Evolutionary conservation across 495 filamentous ascomycete species (phyloP), one percentile per base, ranked within the genome.

Genomic region (Baudoinia panamericana): DNA sequence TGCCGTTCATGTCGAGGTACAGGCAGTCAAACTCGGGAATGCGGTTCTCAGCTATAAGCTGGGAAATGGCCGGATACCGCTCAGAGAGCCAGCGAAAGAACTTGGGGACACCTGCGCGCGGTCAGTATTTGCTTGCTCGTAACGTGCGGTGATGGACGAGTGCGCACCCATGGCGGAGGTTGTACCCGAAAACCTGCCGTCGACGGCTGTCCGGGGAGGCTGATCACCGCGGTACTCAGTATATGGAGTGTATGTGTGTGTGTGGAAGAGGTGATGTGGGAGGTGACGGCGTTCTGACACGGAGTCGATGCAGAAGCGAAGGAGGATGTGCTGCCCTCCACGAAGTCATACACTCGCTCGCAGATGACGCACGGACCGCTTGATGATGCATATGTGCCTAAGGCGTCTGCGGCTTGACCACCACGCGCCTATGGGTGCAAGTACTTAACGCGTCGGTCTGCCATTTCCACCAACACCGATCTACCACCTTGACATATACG

Each of bases 1-100:
- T 99, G 45, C 90, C 92, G 60, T 99, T 96, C 92, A 96, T 95
- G 53, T 97, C 90, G 51, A 94, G 71, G 61, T 97, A 99, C 42
- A 99, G 74, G 59, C 83, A 90, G 63, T 99, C 92, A 62, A 99
- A 99, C 59, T 99, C 92, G 23, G 92, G 92, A 61, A 99, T 99
- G 43, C 90, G 82, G 63, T 93, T 99, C 68, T 99, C 92, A 39
- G 86, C 88, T 60, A 99, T 96, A 49, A 99, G 71, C 74, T 94
- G 86, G 26, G 90, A 96, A 61, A 99, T 99, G 40, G 92, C 77
- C 21, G 92, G 92, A 72, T 99, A 99, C 54, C 92, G 82, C 76
- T 99, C 92, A 30, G 84, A 93, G 70, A 96, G 78, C 88, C 88
- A 95, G 67, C 88, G 61, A 57, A 80, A 81, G 62, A 82, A 96